These are phyloP conservation scores for Iris macrosiphon DNA, from an alignment of 106 monocot genomes.

Conservation along the genomic window DNA sequence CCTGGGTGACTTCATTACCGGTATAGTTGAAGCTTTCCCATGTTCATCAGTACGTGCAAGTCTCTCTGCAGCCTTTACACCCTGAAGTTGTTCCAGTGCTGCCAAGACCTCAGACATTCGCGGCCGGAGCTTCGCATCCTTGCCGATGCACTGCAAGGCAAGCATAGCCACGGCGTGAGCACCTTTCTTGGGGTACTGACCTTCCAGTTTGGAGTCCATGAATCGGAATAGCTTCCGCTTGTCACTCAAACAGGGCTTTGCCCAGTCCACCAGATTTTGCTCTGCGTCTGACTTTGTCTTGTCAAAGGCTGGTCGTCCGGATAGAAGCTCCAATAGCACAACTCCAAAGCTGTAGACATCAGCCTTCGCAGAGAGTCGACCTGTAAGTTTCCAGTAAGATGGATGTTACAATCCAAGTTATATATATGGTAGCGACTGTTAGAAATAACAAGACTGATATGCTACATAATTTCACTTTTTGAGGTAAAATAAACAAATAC, in stretches of 20 bases:
- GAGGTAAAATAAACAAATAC: no score
- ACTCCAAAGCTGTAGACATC: slow-evolving; percentile 50
- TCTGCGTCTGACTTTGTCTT: slow-evolving; percentile 9
- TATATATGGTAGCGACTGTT: not conserved
- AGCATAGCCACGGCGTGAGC: slow-evolving; percentile 16
- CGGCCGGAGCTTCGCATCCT: slow-evolving; percentile 20
- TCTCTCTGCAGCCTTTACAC: not conserved
- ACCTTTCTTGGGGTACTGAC: slow-evolving; percentile 19
- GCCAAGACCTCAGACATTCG: slow-evolving; percentile 19
- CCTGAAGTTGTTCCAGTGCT: slow-evolving; percentile 17
- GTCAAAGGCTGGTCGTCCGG: slow-evolving; percentile 30
- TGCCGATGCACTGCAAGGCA: slow-evolving; percentile 17
- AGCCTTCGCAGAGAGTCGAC: slow-evolving; percentile 23
- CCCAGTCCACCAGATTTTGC: slow-evolving; percentile 41
- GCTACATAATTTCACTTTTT: no score
- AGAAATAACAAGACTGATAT: not conserved
- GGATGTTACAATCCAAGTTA: not conserved
- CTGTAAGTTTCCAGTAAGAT: no score
- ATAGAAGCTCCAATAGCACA: slow-evolving; percentile 31
- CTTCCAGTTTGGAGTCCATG: slow-evolving; percentile 24
- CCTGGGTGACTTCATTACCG: not conserved
- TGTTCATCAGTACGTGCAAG: not conserved
- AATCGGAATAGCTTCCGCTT: slow-evolving; percentile 22
- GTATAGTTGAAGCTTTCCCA: not conserved
- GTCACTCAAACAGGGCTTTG: slow-evolving; percentile 13